Evolutionary conservation across 2,329 filamentous ascomycete species (phyloP).

Genomic region (Talaromyces sp.): DNA sequence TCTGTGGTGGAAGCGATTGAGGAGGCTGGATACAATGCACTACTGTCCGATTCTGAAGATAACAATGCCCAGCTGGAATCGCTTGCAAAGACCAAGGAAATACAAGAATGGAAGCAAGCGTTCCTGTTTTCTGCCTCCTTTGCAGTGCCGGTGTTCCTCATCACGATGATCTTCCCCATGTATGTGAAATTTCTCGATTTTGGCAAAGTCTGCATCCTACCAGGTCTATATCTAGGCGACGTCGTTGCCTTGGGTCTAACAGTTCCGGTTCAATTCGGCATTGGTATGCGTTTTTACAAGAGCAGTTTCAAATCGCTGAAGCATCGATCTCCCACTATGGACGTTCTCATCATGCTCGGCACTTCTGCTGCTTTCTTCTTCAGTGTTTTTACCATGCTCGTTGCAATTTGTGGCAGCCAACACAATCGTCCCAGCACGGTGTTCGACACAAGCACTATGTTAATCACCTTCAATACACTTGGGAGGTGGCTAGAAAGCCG

Average conservation of each 20-base stretch:
- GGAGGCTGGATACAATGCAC: slow-evolving; percentile 77
- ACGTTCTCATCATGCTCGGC: slow-evolving; percentile 89
- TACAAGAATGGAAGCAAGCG: slow-evolving; percentile 83
- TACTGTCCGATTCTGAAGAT: slow-evolving; percentile 88
- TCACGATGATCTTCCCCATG: slow-evolving; percentile 96
- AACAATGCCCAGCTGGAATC: slow-evolving; percentile 97
- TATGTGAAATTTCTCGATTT: slow-evolving; percentile 72
- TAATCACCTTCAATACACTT: slow-evolving; percentile 91
- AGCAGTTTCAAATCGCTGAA: slow-evolving; percentile 92
- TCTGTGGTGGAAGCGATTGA: slow-evolving; percentile 81
- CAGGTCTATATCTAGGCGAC: slow-evolving; percentile 85
- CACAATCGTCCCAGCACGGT: slow-evolving; percentile 82
- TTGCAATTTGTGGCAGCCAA: slow-evolving; percentile 72
- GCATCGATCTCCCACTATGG: slow-evolving; percentile 93
- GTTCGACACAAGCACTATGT: slow-evolving; percentile 97
- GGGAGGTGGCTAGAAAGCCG: slow-evolving; percentile 90
- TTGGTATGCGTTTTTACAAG: slow-evolving; percentile 89
- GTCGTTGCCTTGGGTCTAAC: slow-evolving; percentile 79
- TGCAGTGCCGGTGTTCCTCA: slow-evolving; percentile 83
- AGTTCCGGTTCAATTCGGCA: slow-evolving; percentile 91
- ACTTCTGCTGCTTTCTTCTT: slow-evolving; percentile 97
- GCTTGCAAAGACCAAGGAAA: slow-evolving; percentile 92
- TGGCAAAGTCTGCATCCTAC: slow-evolving; percentile 63
- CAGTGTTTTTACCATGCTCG: slow-evolving; percentile 80
- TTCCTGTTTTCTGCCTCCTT: slow-evolving; percentile 77